Conservation (phyloP, 78 protist genomes). For the Dictyostelium citrinum region DNA sequence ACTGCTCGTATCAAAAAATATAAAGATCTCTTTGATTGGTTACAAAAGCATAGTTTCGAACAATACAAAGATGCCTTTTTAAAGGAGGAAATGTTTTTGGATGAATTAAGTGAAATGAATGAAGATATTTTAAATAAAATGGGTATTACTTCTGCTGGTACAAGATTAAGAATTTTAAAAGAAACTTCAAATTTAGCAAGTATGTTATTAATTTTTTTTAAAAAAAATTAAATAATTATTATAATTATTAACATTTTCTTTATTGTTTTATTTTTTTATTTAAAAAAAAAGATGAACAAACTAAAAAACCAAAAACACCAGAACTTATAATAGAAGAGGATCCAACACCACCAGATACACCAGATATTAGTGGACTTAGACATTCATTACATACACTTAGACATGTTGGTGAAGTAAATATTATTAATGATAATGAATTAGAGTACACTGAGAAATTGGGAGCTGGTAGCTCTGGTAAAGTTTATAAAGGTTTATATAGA, state of each 20-base stretch:
- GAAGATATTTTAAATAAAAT: slow-evolving; percentile 51
- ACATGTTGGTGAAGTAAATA: slow-evolving; percentile 52
- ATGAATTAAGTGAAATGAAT: slow-evolving; percentile 50
- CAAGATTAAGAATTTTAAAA: slow-evolving; percentile 47
- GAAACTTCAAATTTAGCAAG: slow-evolving; percentile 3
- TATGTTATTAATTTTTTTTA: neutral
- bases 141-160: slow-evolving; percentile 53
- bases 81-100: slow-evolving; percentile 73
- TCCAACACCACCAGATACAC: slow-evolving; percentile 6
- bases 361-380: slow-evolving; percentile 56
- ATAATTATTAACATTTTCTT: neutral
- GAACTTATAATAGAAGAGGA: slow-evolving; percentile 32
- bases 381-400: slow-evolving; percentile 48
- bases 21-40: slow-evolving; percentile 75
- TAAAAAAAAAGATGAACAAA: neutral
- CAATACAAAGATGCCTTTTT: slow-evolving; percentile 47
- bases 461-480: slow-evolving; percentile 78
- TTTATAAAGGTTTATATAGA: slow-evolving; percentile 77
- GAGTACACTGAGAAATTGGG: slow-evolving; percentile 79
- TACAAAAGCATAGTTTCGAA: slow-evolving; percentile 44
- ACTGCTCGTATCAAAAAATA: slow-evolving; percentile 31
- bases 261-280: neutral
- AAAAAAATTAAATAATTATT: neutral
- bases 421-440: slow-evolving; percentile 42
- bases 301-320: neutral